phyloP scores from a whole-genome alignment of 345 rosid species.

The Moricandia moricandioides region DNA sequence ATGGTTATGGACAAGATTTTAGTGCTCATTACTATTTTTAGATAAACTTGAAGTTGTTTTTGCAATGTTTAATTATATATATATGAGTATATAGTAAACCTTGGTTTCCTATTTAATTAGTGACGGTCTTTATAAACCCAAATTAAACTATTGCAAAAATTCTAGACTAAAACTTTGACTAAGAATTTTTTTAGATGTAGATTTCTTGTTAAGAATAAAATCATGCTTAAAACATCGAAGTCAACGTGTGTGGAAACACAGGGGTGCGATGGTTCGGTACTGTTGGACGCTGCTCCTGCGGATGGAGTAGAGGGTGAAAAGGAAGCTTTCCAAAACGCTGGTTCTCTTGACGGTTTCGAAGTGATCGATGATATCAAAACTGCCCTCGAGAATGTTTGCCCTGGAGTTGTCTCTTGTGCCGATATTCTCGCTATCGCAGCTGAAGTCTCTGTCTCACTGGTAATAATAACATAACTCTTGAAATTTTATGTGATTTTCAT shows the following conservation, averaged over 20 bases:
- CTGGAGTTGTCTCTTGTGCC: constrained; percentile 59
- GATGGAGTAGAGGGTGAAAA: constrained; percentile 42
- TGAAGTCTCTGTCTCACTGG: constrained; percentile 45
- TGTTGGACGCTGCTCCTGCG: constrained; percentile 43
- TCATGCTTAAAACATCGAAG: background rate
- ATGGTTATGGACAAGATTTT: background rate
- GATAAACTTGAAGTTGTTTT: background rate
- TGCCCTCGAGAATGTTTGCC: constrained; percentile 54
- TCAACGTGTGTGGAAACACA: constrained; percentile 1
- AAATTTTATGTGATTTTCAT: background rate
- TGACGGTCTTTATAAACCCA: constrained; percentile 7
- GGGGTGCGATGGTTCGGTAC: constrained; percentile 60
- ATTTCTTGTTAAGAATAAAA: background rate
- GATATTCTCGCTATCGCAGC: constrained; percentile 56
- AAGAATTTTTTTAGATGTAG: background rate
- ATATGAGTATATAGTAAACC: background rate
- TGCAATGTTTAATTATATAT: background rate
- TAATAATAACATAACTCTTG: constrained; percentile 5
- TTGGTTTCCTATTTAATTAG: background rate
- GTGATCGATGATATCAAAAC: constrained; percentile 52
- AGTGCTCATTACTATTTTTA: background rate
- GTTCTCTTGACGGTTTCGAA: constrained; percentile 34
- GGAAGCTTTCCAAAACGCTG: constrained; percentile 35
- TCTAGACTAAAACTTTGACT: background rate
- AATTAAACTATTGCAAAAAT: background rate